These are phyloP conservation scores for Ogataea nitratoaversa DNA, from an alignment of 805 yeast genomes.

Conservation along the genomic window DNA sequence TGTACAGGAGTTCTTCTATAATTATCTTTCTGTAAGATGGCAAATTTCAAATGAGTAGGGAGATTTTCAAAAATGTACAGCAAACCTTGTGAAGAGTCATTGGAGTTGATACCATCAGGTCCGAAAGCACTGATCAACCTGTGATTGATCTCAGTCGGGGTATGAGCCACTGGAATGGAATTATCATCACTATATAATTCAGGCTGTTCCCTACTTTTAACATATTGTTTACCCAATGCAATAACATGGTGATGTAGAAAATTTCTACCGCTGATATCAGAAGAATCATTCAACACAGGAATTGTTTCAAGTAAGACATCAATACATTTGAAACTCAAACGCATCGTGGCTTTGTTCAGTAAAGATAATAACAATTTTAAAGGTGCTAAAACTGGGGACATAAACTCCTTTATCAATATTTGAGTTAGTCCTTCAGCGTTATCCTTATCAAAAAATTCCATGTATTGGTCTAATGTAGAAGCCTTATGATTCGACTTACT, in stretches of 20 bases:
- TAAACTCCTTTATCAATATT: conserved; percentile 40
- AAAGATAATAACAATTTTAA: conserved; percentile 54
- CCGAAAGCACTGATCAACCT: conserved; percentile 53
- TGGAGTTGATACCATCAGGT: conserved; percentile 58
- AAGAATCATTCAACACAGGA: conserved; percentile 53
- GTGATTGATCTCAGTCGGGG: conserved; percentile 46
- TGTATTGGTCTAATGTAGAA: conserved; percentile 20
- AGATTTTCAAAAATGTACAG: conserved; percentile 54
- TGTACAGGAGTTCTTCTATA: conserved; percentile 84
- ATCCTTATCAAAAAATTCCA: conserved; percentile 23
- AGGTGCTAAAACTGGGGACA: conserved; percentile 47
- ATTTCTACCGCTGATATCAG: conserved; percentile 78
- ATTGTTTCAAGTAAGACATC: conserved; percentile 48
- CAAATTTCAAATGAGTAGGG: conserved; percentile 48
- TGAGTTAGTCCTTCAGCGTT: conserved; percentile 36
- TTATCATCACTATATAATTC: conserved; percentile 11
- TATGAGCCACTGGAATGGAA: conserved; percentile 30
- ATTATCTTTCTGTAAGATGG: conserved; percentile 64
- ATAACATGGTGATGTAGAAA: conserved; percentile 83
- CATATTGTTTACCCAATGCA: conserved; percentile 63
- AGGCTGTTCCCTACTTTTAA: conserved; percentile 25
- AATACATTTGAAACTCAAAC: conserved; percentile 54
- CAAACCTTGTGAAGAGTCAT: conserved; percentile 56
- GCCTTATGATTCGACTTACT: conserved; percentile 9
- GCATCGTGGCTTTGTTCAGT: conserved; percentile 59